phyloP scores from a whole-genome alignment of 1,284 basidiomycete species.

The Rhodotorula glutinis region DNA sequence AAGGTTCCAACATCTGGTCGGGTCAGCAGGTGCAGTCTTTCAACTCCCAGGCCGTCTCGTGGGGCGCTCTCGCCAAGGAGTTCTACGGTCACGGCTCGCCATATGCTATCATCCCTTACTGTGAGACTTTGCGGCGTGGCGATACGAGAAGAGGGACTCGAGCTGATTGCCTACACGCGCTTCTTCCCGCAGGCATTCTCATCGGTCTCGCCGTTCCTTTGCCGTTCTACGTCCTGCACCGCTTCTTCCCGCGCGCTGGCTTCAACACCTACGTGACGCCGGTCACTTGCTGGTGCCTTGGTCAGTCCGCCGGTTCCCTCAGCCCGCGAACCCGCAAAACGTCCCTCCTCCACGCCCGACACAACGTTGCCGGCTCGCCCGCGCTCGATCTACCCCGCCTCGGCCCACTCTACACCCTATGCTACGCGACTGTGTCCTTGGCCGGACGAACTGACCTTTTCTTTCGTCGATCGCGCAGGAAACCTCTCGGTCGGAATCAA shows the following conservation, averaged over 20 bases:
- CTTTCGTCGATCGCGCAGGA: too few relatives aligned
- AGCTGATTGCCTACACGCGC: not conserved
- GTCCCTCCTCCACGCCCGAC: too few relatives aligned
- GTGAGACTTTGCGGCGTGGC: not conserved
- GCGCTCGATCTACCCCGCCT: too few relatives aligned
- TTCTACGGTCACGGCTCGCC: conserved; percentile 56
- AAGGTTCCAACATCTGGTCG: conserved; percentile 51
- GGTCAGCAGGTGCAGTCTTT: conserved; percentile 58
- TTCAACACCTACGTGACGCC: conserved; percentile 39
- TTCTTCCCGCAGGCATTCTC: conserved; percentile 23
- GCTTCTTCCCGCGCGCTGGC: conserved; percentile 52
- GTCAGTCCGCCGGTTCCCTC: not conserved
- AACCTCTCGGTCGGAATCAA: conserved; percentile 40
- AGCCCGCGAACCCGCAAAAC: too few relatives aligned
- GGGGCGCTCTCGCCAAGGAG: conserved; percentile 59
- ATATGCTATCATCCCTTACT: conserved; percentile 48
- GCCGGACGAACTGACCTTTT: too few relatives aligned
- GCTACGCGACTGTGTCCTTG: too few relatives aligned
- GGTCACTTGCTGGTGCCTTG: conserved; percentile 38
- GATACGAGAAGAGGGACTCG: not conserved
- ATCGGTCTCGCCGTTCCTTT: conserved; percentile 56
- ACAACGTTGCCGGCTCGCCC: too few relatives aligned
- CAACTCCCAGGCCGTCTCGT: conserved; percentile 63
- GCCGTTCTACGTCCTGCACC: conserved; percentile 58
- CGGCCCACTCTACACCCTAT: too few relatives aligned